phyloP scores from a whole-genome alignment of 495 filamentous ascomycete species.

The Penicillium roqueforti region DNA sequence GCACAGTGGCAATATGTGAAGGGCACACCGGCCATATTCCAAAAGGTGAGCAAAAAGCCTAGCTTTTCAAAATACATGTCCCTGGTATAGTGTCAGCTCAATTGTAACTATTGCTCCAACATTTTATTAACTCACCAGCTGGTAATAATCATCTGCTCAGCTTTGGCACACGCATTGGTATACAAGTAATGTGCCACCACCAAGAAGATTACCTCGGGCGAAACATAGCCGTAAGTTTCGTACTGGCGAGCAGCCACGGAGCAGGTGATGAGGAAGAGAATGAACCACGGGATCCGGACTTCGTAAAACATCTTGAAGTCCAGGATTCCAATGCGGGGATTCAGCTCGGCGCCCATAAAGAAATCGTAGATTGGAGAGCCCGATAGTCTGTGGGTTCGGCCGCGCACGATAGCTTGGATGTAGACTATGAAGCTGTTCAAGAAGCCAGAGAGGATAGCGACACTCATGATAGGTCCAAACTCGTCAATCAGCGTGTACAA shows the following conservation, averaged over 20 bases:
- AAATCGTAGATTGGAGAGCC: slow-evolving; percentile 90
- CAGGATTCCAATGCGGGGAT: slow-evolving; percentile 82
- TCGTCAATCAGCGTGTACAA: slow-evolving; percentile 84
- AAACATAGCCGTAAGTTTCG: slow-evolving; percentile 81
- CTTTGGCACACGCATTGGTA: slow-evolving; percentile 90
- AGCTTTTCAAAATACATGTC: slow-evolving; percentile 99
- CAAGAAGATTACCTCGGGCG: slow-evolving; percentile 76
- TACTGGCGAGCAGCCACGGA: slow-evolving; percentile 80
- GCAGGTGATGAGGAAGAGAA: slow-evolving; percentile 71
- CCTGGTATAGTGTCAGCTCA: slow-evolving; percentile 28
- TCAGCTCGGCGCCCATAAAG: slow-evolving; percentile 97
- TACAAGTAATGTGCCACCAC: slow-evolving; percentile 90
- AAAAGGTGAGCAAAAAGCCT: slow-evolving; percentile 99
- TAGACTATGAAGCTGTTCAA: slow-evolving; percentile 76
- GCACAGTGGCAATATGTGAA: slow-evolving; percentile 94
- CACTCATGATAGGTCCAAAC: slow-evolving; percentile 81
- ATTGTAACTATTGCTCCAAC: not conserved
- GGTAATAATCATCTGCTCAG: slow-evolving; percentile 86
- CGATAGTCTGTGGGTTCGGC: slow-evolving; percentile 82
- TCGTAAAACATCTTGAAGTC: slow-evolving; percentile 99
- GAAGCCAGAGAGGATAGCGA: slow-evolving; percentile 82
- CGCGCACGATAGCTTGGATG: slow-evolving; percentile 68
- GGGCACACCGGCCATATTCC: slow-evolving; percentile 94
- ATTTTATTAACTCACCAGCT: slow-evolving; percentile 50
- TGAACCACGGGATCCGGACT: slow-evolving; percentile 92